Conservation (phyloP, 208 protist species). For the Acanthamoeba healyi region DNA sequence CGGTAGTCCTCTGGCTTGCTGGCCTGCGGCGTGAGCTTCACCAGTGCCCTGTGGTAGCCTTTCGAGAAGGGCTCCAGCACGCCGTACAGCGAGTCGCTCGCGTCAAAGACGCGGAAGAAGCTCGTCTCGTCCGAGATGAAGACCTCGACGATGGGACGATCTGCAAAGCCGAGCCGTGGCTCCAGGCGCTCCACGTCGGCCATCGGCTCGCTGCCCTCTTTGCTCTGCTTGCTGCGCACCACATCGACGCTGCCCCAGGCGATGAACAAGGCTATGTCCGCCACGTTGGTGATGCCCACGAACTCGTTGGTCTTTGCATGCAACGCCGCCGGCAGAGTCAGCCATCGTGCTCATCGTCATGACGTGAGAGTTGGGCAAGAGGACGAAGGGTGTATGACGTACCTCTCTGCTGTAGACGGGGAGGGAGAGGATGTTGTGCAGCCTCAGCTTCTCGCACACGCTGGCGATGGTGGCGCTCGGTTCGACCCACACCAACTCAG, state of each 20-base stretch:
- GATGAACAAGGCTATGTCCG: slow-evolving; percentile 4
- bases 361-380: no score
- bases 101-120: slow-evolving; percentile 15
- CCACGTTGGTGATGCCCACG: not conserved
- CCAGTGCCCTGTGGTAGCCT: not conserved
- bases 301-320: not conserved
- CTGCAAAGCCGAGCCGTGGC: not conserved
- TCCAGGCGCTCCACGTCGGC: not conserved
- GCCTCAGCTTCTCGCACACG: not conserved
- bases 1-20: not conserved
- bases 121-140: slow-evolving; percentile 5
- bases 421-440: not conserved
- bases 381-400: not conserved
- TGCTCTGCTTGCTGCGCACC: not conserved
- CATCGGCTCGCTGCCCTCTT: not conserved
- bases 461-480: not conserved
- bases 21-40: not conserved
- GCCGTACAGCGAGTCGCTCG: not conserved
- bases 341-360: not conserved
- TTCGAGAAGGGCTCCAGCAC: slow-evolving; percentile 29
- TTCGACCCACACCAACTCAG: not conserved
- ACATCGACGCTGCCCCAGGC: slow-evolving; percentile 21
- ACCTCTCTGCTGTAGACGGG: slow-evolving; percentile 4
- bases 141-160: not conserved
- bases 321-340: not conserved